Conservation (phyloP, 331 rosid species). For the Dryas integrifolia region DNA sequence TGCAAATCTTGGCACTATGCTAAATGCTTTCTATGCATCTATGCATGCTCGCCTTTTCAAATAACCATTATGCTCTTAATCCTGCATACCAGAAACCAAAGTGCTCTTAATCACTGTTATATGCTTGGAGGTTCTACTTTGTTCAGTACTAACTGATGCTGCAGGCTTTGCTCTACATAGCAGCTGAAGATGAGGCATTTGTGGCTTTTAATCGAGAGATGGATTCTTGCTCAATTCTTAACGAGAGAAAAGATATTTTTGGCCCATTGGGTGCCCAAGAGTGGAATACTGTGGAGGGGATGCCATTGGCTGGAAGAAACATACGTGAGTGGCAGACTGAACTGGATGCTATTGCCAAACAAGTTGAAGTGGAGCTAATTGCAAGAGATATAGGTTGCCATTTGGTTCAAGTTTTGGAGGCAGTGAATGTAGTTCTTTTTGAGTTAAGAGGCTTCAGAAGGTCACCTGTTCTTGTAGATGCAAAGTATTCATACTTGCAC, state of each 20-base stretch:
- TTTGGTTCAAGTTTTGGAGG: slow-evolving; percentile 22
- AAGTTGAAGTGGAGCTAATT: slow-evolving; percentile 13
- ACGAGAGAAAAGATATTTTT: neutral
- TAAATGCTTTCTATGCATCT: too few species aligned
- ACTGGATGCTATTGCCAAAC: slow-evolving; percentile 19
- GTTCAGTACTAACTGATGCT: neutral
- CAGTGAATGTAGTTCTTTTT: slow-evolving; percentile 18
- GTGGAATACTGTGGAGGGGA: slow-evolving; percentile 8
- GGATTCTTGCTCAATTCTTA: slow-evolving; percentile 16
- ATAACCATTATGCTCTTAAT: neutral
- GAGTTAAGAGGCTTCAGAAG: slow-evolving; percentile 20
- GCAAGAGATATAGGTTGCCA: slow-evolving; percentile 13
- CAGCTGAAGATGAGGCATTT: slow-evolving; percentile 20
- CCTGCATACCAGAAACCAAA: neutral
- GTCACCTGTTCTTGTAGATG: slow-evolving; percentile 11
- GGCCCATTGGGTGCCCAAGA: neutral
- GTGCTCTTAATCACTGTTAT: neutral
- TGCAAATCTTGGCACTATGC: neutral
- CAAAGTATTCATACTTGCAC: slow-evolving; percentile 17
- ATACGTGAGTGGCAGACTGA: slow-evolving; percentile 14
- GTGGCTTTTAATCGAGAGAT: slow-evolving; percentile 4
- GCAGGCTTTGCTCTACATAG: slow-evolving; percentile 19
- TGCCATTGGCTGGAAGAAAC: slow-evolving; percentile 6
- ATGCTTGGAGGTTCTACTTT: neutral
- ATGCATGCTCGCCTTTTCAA: too few species aligned